These are phyloP conservation scores for Neonectria sp. DNA, from an alignment of 2,329 filamentous ascomycete species.

Conservation along the genomic window DNA sequence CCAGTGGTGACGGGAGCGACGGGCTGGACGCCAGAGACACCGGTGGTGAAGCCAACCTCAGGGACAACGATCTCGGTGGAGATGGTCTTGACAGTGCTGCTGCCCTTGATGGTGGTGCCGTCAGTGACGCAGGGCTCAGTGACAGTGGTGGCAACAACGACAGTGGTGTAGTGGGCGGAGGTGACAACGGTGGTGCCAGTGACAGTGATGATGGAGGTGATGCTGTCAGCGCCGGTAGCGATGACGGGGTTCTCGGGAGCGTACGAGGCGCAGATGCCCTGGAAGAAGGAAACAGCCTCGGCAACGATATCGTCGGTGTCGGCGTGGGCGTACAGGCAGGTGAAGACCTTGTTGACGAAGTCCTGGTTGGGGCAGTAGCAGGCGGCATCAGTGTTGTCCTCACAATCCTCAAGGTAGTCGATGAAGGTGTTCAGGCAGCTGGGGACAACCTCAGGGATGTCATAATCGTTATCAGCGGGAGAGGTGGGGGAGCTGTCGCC, in stretches of 20 bases:
- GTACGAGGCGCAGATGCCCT: conserved; percentile 89
- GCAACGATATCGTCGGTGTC: conserved; percentile 76
- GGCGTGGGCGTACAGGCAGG: conserved; percentile 85
- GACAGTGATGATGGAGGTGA: conserved; percentile 73
- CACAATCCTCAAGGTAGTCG: conserved; percentile 76
- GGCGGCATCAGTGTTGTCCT: conserved; percentile 83
- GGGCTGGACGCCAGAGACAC: conserved; percentile 37
- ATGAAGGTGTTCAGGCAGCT: conserved; percentile 95
- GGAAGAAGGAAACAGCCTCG: conserved; percentile 85
- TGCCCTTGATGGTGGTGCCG: conserved; percentile 62
- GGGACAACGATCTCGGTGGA: conserved; percentile 68
- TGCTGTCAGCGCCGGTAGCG: conserved; percentile 79
- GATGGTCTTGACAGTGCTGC: conserved; percentile 64
- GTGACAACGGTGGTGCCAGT: conserved; percentile 66
- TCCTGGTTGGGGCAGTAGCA: conserved; percentile 90
- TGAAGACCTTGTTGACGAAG: conserved; percentile 85
- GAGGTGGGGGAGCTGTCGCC: conserved; percentile 43
- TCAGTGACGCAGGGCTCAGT: conserved; percentile 66
- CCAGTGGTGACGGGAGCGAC: conserved; percentile 56
- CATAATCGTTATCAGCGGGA: conserved; percentile 46
- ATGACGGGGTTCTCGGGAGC: conserved; percentile 87
- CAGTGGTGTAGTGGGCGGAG: conserved; percentile 65
- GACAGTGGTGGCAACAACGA: conserved; percentile 64
- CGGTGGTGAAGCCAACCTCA: conserved; percentile 65
- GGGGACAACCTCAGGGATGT: conserved; percentile 79